Base-by-base conservation (phyloP, 257 asterid species). In the Craterostigma plantagineum region DNA sequence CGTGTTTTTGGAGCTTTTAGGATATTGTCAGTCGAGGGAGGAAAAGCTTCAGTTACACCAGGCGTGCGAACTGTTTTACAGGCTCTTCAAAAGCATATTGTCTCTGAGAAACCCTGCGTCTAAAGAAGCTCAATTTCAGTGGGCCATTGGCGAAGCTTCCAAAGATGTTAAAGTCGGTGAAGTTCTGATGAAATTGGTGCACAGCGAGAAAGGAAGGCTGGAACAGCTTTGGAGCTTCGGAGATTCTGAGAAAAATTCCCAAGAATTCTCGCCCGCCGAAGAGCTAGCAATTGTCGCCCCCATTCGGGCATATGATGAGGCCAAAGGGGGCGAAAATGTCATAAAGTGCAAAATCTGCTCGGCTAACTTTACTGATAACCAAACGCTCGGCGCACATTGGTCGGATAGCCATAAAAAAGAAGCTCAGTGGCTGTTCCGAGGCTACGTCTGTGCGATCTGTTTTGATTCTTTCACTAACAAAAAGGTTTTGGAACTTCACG, bases 341-440 rank as follows among this genome's bases (percentile, higher is more conserved):
- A 49, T 77, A 30, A 90, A 60, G 80, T 90, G 99, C 70, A 84
- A 83, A 65, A 60, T 72, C 40, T 90, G 99, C 65, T 62, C 75
- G 14, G 86, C 62, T 35, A 56, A 42, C 46, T 66, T 79, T 60
- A 51, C 38, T 18, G 84, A 80, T 42, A 92, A 80, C 59, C 87
- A 71, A 48, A 60, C 55, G 17, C 92, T 90, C 46, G 94, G 94
- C 34, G 44, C 42, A 7, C 99, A 90, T 67, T 90, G 83, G 86
- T 68, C 76, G 73, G 74, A 69, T 48, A 61, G 53, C 58, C 99
- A 90, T 62, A 90, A 73, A 66, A 83, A 79, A 68, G 96, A 90
- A 69, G 92, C 91, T 5, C 91, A 90, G 53, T 79, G 95, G 96
- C 73, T 83, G 11, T 90, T 83, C 51, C 75, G 99, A 73, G 99